A percentile compares a stretch with the other conserved stretches of the same genome.
Evolutionary conservation across 2,329 filamentous ascomycete genomes (phyloP).

Genomic region (Orbilia blumenaviensis): DNA sequence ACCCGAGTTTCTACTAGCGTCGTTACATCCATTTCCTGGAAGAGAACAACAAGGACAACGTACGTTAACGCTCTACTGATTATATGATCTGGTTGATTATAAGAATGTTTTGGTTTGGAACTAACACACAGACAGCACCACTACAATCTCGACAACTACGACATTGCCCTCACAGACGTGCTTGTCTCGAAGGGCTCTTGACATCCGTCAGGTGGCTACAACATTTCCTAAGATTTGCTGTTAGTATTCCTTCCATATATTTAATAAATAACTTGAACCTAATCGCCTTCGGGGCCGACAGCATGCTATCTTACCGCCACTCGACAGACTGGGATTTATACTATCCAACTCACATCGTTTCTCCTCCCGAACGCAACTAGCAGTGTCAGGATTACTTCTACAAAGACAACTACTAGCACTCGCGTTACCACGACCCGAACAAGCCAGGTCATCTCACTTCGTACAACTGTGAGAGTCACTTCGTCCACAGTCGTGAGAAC

Average conservation of each 20-base stretch:
- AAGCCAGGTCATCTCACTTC: not conserved
- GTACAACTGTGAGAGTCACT: not conserved
- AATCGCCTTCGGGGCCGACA: conserved; percentile 17
- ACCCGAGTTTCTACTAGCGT: conserved; percentile 5
- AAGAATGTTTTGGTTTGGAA: not conserved
- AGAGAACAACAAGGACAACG: not conserved
- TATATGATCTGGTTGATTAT: not conserved
- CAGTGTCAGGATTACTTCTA: not conserved
- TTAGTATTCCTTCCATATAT: not conserved
- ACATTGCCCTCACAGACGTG: not conserved
- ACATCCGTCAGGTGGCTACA: not conserved
- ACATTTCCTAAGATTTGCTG: conserved; percentile 23
- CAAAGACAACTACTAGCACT: not conserved
- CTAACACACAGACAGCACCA: not conserved
- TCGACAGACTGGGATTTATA: conserved; percentile 21
- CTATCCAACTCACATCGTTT: conserved; percentile 11
- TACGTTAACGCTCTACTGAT: not conserved
- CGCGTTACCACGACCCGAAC: not conserved
- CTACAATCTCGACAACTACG: not conserved
- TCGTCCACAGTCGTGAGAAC: not conserved
- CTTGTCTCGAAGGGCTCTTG: not conserved
- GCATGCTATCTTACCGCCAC: conserved; percentile 22
- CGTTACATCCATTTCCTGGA: not conserved
- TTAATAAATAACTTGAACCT: not conserved
- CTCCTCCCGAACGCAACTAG: not conserved